Evolutionary conservation across 257 asterid genomes (phyloP).

Genomic region (Coffea canephora): DNA sequence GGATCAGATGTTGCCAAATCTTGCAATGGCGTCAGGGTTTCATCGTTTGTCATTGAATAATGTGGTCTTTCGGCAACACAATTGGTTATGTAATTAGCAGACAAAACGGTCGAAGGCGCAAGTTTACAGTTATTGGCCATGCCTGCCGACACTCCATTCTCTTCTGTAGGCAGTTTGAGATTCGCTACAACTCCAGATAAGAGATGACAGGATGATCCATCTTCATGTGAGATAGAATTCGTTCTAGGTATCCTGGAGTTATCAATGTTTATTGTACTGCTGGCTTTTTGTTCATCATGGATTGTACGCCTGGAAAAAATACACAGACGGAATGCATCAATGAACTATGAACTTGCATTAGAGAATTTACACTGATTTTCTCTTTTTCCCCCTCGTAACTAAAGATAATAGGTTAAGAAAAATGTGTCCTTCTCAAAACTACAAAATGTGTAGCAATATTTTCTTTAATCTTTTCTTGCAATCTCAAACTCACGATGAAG

Average conservation of each 20-base stretch:
- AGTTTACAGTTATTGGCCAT: not conserved
- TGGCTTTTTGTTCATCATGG: constrained; percentile 3
- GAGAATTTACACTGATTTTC: not conserved
- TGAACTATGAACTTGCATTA: not conserved
- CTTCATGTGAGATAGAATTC: not conserved
- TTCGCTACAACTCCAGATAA: not conserved
- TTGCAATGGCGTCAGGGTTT: not conserved
- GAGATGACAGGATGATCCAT: not conserved
- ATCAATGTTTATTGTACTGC: not conserved
- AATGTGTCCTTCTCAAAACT: not conserved
- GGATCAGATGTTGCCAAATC: not conserved
- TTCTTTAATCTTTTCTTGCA: not conserved
- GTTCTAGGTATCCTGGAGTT: not conserved
- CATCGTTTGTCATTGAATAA: not conserved
- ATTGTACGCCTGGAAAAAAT: constrained; percentile 2
- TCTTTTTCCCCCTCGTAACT: not conserved
- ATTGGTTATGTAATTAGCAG: not conserved
- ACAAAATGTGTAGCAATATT: not conserved
- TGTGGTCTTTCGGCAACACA: not conserved
- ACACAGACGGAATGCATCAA: not conserved
- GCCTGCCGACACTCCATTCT: not conserved
- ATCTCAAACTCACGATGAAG: not conserved
- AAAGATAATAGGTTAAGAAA: not conserved
- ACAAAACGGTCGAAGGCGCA: not conserved
- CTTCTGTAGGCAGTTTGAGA: not conserved